Conservation (phyloP, 2,329 filamentous ascomycete genomes). For the Beauveria medogensis region DNA sequence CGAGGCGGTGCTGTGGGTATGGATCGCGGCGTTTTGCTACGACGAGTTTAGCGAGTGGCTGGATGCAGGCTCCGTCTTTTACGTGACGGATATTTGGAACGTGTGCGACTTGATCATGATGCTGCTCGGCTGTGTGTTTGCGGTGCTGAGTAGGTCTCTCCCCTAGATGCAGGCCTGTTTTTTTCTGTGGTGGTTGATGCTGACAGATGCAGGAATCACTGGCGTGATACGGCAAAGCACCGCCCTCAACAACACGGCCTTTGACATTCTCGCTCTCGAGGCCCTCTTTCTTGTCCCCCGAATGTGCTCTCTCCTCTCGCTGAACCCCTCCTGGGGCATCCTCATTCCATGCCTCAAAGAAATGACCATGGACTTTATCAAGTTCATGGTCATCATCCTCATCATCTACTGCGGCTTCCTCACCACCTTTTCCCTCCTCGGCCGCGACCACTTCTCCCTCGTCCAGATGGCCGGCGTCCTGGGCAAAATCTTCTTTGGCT, state of each 20-base stretch:
- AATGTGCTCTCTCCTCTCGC: slow-evolving; percentile 76
- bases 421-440: slow-evolving; percentile 74
- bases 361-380: slow-evolving; percentile 89
- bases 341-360: slow-evolving; percentile 85
- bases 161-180: not conserved
- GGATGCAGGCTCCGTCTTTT: slow-evolving; percentile 81
- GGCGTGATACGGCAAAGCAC: slow-evolving; percentile 42
- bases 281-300: slow-evolving; percentile 85
- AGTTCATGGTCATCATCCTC: slow-evolving; percentile 71
- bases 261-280: slow-evolving; percentile 83
- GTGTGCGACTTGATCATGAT: slow-evolving; percentile 69
- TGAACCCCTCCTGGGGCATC: slow-evolving; percentile 87
- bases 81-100: slow-evolving; percentile 77
- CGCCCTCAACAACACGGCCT: slow-evolving; percentile 66
- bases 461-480: slow-evolving; percentile 66
- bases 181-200: not conserved
- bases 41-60: slow-evolving; percentile 79
- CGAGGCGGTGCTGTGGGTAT: slow-evolving; percentile 72
- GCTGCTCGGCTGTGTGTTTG: slow-evolving; percentile 61
- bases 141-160: slow-evolving; percentile 55
- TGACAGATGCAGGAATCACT: slow-evolving; percentile 23
- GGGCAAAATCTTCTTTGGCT: slow-evolving; percentile 75
- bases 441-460: slow-evolving; percentile 59
- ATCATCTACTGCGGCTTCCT: slow-evolving; percentile 83
- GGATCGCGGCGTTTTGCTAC: slow-evolving; percentile 81